phyloP scores from a whole-genome alignment of 108 stramenopile species.

The Cyclotella kingstonii region DNA sequence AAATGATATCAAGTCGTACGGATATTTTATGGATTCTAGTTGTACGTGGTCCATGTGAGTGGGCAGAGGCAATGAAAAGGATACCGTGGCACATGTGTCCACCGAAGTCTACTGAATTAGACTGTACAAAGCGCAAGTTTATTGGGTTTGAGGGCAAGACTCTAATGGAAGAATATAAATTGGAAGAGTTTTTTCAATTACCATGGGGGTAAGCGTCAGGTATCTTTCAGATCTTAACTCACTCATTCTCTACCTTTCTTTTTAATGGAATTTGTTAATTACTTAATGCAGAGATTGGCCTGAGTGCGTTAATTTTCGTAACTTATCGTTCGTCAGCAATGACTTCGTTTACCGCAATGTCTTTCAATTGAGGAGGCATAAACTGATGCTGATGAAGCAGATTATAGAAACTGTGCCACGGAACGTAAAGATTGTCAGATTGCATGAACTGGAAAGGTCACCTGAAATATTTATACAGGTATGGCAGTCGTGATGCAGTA shows the following conservation, averaged over 20 bases:
- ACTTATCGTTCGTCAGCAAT: constrained; percentile 28
- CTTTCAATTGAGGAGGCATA: constrained; percentile 35
- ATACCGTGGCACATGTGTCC: constrained; percentile 39
- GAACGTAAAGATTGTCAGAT: constrained; percentile 32
- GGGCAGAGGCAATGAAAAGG: constrained; percentile 38
- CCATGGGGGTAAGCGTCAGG: constrained; percentile 29
- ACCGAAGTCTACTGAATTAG: constrained; percentile 8
- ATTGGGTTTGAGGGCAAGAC: constrained; percentile 22
- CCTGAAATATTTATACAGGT: constrained; percentile 34
- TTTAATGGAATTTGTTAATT: neutral
- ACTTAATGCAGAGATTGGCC: constrained; percentile 37
- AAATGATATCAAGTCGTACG: constrained; percentile 1
- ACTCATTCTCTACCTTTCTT: neutral
- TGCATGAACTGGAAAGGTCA: constrained; percentile 26
- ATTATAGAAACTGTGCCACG: constrained; percentile 21
- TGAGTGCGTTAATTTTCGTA: constrained; percentile 26
- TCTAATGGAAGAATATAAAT: neutral
- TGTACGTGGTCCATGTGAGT: constrained; percentile 30
- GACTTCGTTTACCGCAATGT: constrained; percentile 33
- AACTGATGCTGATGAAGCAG: constrained; percentile 35
- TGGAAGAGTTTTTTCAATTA: constrained; percentile 26
- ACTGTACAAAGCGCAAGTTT: constrained; percentile 14
- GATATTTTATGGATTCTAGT: constrained; percentile 35
- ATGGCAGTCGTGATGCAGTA: neutral
- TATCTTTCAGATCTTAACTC: neutral